Evolutionary conservation across 169 alveolate species (phyloP).

Genomic region (Plasmodium coatneyi): DNA sequence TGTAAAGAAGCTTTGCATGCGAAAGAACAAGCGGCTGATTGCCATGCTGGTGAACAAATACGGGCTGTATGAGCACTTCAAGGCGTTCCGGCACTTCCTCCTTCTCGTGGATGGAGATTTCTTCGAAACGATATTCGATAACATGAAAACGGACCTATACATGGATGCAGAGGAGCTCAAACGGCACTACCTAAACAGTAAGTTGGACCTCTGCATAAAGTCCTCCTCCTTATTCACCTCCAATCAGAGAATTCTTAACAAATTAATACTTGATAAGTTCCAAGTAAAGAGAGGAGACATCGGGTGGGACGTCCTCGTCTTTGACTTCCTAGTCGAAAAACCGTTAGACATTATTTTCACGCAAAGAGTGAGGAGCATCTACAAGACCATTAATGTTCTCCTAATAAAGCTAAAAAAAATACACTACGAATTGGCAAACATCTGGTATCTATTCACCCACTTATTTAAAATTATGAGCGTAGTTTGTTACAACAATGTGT

Average conservation of each 20-base stretch:
- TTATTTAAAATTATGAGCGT: constrained; percentile 58
- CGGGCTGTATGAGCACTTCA: constrained; percentile 46
- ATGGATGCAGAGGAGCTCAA: constrained; percentile 73
- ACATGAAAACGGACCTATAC: constrained; percentile 63
- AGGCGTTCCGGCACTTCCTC: constrained; percentile 63
- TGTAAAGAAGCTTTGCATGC: constrained; percentile 1
- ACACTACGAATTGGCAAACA: constrained; percentile 45
- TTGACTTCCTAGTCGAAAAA: constrained; percentile 42
- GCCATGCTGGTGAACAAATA: constrained; percentile 24
- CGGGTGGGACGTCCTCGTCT: constrained; percentile 68
- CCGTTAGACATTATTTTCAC: constrained; percentile 67
- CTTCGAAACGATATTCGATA: constrained; percentile 62
- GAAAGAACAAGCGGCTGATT: constrained; percentile 38
- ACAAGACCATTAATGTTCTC: constrained; percentile 46
- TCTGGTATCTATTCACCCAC: constrained; percentile 72
- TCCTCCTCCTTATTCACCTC: constrained; percentile 57
- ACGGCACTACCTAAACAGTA: constrained; percentile 45
- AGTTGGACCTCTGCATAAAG: constrained; percentile 50
- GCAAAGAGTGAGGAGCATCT: constrained; percentile 32
- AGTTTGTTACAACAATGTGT: constrained; percentile 43
- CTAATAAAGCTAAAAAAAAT: constrained; percentile 60
- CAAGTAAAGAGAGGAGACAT: constrained; percentile 51
- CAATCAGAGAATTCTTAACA: constrained; percentile 22
- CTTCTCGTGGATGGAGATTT: constrained; percentile 65
- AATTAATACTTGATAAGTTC: constrained; percentile 26